phyloP scores from a whole-genome alignment of 75 land plant genomes.

The Selaginella moellendorffii region DNA sequence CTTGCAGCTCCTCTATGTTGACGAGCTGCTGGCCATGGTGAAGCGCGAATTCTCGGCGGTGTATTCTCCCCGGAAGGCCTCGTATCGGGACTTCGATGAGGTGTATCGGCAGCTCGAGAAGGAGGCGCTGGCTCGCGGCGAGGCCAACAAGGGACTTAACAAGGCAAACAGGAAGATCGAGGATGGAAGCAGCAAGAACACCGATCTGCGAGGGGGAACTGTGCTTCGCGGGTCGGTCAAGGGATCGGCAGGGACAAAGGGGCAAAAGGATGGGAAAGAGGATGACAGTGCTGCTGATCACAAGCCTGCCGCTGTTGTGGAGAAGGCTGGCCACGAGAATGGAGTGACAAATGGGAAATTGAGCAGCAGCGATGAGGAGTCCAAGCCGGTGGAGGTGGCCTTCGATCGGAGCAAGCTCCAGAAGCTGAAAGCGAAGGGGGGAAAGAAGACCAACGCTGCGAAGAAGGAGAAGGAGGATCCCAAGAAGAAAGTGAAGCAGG shows the following conservation, averaged over 20 bases:
- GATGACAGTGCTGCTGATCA: too few relatives aligned
- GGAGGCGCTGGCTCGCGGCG: constrained; percentile 78
- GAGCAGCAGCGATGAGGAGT: constrained; percentile 37
- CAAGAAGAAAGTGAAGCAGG: constrained; percentile 64
- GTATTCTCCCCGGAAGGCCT: constrained; percentile 58
- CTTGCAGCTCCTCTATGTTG: constrained; percentile 82
- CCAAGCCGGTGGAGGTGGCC: constrained; percentile 41
- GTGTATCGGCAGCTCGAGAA: constrained; percentile 71
- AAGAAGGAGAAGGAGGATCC: constrained; percentile 36
- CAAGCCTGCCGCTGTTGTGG: too few relatives aligned
- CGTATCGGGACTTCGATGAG: constrained; percentile 68
- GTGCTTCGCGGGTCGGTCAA: too few relatives aligned
- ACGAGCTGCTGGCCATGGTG: constrained; percentile 71
- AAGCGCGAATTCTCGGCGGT: constrained; percentile 59
- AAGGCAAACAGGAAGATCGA: background rate
- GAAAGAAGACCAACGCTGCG: constrained; percentile 33
- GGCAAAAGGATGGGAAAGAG: background rate
- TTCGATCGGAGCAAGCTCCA: constrained; percentile 91
- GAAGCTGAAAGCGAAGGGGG: constrained; percentile 50
- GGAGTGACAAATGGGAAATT: constrained; percentile 6
- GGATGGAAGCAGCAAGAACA: background rate
- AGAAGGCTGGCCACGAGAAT: too few relatives aligned
- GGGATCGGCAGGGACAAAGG: too few relatives aligned
- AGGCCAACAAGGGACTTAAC: constrained; percentile 29
- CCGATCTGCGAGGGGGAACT: too few relatives aligned